Evolutionary conservation across 75 land plant genomes (phyloP), one percentile per base, ranked within the genome.

Genomic region (Pinus tabuliformis): DNA sequence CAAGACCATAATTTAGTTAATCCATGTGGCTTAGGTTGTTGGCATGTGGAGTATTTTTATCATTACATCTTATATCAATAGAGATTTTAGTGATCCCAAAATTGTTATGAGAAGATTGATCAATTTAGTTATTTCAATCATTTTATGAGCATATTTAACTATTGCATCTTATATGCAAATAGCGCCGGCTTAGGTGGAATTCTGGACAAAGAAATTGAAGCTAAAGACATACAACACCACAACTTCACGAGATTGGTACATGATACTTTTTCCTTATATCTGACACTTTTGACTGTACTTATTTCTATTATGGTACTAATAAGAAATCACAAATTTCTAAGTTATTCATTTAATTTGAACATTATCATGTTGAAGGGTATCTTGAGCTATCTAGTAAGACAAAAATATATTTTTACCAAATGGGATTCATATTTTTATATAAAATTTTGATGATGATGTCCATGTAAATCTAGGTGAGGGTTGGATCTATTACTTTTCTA

Each of bases 171-270:
- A 7, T 68, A 6, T 24, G 21, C 18, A 42, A 49, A 86, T 59
- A 93, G 93, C 82, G 85, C 93, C 59, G 85, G 81, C 13, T 77
- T 89, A 30, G 91, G 88, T 76, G 86, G 93, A 57, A 80, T 89
- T 45, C 60, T 91, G 81, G 95, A 93, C 73, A 87, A 91, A 42
- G 88, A 93, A 49, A 87, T 93, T 70, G 88, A 90, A 66, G 84
- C 93, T 20, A 93, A 93, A 76, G 89, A 91, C 6, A 78, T 70
- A 54, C 89, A 89, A 68, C 86, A 90, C 57, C 80, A 82, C 7
- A 97, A 96, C 77, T 87, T 96, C 62, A 62, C 94, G 78, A 86
- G 97, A 57, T 89, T 96, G 89, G 96, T 49, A 49, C 54, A 49
- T 49, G 11, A 49, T 49, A 9, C 54, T 8, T 49, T 49, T 49